Base-by-base conservation (phyloP, 2,329 filamentous ascomycete genomes). In the Aureobasidium vineae region DNA sequence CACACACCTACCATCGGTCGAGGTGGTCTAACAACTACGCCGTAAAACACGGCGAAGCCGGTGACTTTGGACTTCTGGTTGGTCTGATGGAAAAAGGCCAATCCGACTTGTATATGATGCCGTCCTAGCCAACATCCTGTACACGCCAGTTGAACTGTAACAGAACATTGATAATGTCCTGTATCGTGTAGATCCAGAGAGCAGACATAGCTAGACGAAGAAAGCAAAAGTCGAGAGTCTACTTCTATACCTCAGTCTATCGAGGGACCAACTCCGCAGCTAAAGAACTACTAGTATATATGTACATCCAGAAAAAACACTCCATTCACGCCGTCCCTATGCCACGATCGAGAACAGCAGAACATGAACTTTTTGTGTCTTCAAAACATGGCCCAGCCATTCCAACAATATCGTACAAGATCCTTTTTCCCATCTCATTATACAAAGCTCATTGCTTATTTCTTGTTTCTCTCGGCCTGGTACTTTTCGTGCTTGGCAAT, bases 401-500 rank as follows among this genome's bases (percentile, higher is more conserved):
- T 13, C 33, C 16, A 52, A 52, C 38, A 43, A 26, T 60, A 61
- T 61, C 57, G 41, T 61, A 61, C 57, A 61, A 10, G 41, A 2
- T 41, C 19, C n/a, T n/a, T n/a, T n/a, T 28, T 15, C 21, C 19
- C 41, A n/a, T 26, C 28, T 31, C 26, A 52, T 52, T 31, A 52
- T 15, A 49, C 19, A 26, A 1, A 1, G 2, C 33, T n/a, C 10
- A 13, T 23, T n/a, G 49, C 49, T 43, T 43, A 84, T 79, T 86
- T 87, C 79, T 86, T 86, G 74, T 86, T 83, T 77, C 83, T 85
- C 69, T 86, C 88, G 52, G 84, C 84, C 77, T 87, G 83, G 69
- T 84, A 83, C 80, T 90, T 90, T 74, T 88, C 82, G 73, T 89
- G 84, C 78, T 89, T 88, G 28, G 85, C 83, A 49, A 90, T 80